Base-by-base conservation (phyloP, 768 basidiomycete species). In the Obba rivulosa region DNA sequence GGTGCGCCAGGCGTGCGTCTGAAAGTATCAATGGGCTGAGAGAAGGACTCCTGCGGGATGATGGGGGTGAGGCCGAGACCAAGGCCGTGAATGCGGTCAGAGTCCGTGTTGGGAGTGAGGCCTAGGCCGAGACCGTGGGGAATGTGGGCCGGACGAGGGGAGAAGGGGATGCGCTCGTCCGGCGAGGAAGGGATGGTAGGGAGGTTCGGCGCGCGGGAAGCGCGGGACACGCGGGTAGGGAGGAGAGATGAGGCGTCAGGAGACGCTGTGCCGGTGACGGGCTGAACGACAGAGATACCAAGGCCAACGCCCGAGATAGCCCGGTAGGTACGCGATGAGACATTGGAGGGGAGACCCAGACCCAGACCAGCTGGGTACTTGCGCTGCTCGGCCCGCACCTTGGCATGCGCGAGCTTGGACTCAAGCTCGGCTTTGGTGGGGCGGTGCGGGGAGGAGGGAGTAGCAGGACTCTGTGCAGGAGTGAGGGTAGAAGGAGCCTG, bases 401-500 rank as follows among this genome's bases (percentile, higher is more conserved):
- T 42, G 20, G 55, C 55, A 18, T 42, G 46, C 18, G 45, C 23
- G 28, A 56, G 46, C 35, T 39, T 20, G 34, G 40, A 43, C 44
- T 53, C 48, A n/a, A 56, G 55, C 43, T 52, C 55, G 14, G 25
- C 43, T 46, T 45, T 53, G 51, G 31, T 56, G n/a, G 52, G 55
- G 46, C 55, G 51, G 31, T 37, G 43, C 41, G 37, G 23, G 23
- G 48, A 34, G 42, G 39, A 18, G 35, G 41, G 17, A 21, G 23
- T 31, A 31, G 28, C 13, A 13, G 28, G 28, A 31, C 28, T 31
- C 28, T 31, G 28, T 7, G 28, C 5, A 13, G 28, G 13, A 13
- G 13, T 31, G 28, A 31, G 5, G 28, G 7, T 31, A 5, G 28
- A 31, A 5, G 13, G 28, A 31, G 28, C 13, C 28, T 31, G 28